phyloP scores from a whole-genome alignment of 2,329 filamentous ascomycete species.

The Penicillium griseofulvum region DNA sequence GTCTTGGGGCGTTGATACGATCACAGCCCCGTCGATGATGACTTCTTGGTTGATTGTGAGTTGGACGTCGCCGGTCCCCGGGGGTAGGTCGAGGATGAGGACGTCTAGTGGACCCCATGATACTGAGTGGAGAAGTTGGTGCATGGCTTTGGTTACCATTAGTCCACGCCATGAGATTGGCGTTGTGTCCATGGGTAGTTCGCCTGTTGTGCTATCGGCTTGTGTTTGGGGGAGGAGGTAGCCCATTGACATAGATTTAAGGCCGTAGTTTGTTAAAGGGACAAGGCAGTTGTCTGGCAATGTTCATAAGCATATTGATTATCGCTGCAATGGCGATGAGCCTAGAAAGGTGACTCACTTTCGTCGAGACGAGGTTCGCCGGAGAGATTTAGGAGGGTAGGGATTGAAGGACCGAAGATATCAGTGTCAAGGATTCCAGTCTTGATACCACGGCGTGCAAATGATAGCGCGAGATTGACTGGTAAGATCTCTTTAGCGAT shows the following conservation, averaged over 20 bases:
- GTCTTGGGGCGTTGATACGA: conserved; percentile 91
- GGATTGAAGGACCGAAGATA: conserved; percentile 94
- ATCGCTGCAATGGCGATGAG: neutral
- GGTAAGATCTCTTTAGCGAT: neutral
- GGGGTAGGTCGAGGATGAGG: conserved; percentile 85
- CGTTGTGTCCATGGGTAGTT: conserved; percentile 51
- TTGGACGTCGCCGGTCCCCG: conserved; percentile 93
- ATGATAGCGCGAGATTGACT: conserved; percentile 80
- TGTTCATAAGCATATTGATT: conserved; percentile 10
- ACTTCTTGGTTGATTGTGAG: conserved; percentile 96
- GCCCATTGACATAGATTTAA: conserved; percentile 99
- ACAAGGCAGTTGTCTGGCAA: conserved; percentile 58
- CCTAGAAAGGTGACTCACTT: conserved; percentile 54
- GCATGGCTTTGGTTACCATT: conserved; percentile 96
- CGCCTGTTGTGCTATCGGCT: conserved; percentile 24
- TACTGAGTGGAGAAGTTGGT: conserved; percentile 92
- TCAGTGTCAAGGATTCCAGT: conserved; percentile 91
- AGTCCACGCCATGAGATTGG: conserved; percentile 93
- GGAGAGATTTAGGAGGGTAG: conserved; percentile 78
- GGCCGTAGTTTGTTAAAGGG: conserved; percentile 87
- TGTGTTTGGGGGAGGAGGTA: conserved; percentile 64
- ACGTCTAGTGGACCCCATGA: conserved; percentile 89
- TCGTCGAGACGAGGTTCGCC: conserved; percentile 73
- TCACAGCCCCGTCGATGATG: conserved; percentile 75
- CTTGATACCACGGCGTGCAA: conserved; percentile 76